These are phyloP conservation scores for Cladophialophora yegresii DNA, from an alignment of 2,329 filamentous ascomycete genomes.

Conservation along the genomic window DNA sequence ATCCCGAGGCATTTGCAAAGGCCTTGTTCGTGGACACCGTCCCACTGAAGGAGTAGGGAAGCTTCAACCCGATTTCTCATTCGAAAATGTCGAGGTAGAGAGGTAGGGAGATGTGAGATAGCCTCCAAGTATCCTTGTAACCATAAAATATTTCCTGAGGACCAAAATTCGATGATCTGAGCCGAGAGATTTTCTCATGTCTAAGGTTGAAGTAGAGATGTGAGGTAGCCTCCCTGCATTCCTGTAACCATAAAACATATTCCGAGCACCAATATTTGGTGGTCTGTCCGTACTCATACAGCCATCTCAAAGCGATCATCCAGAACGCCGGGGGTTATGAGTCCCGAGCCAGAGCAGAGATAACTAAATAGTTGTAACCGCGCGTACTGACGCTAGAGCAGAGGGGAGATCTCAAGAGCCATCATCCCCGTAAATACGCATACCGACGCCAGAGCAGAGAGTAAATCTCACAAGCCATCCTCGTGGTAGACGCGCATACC, in stretches of 20 bases:
- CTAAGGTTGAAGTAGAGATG: constrained; percentile 19
- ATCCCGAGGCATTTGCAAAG: constrained; percentile 31
- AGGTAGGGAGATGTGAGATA: no score
- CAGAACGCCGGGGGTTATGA: neutral
- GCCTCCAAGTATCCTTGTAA: no score
- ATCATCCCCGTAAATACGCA: no score
- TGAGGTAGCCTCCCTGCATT: neutral
- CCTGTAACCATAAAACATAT: constrained; percentile 9
- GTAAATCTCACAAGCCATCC: no score
- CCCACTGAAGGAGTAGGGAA: constrained; percentile 29
- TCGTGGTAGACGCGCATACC: neutral
- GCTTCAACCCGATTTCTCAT: no score
- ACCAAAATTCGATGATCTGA: no score
- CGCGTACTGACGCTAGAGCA: neutral
- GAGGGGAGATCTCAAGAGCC: neutral
- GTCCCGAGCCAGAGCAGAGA: neutral
- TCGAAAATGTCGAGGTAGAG: no score
- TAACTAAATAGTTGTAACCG: neutral
- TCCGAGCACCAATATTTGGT: neutral
- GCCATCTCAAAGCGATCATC: neutral
- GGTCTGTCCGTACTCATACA: neutral
- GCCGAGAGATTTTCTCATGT: constrained; percentile 20
- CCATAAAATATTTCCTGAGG: no score
- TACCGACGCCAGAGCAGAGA: no score
- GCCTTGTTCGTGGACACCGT: constrained; percentile 32